phyloP scores from a whole-genome alignment of 352 stramenopile species.

The Plasmopara viticola region DNA sequence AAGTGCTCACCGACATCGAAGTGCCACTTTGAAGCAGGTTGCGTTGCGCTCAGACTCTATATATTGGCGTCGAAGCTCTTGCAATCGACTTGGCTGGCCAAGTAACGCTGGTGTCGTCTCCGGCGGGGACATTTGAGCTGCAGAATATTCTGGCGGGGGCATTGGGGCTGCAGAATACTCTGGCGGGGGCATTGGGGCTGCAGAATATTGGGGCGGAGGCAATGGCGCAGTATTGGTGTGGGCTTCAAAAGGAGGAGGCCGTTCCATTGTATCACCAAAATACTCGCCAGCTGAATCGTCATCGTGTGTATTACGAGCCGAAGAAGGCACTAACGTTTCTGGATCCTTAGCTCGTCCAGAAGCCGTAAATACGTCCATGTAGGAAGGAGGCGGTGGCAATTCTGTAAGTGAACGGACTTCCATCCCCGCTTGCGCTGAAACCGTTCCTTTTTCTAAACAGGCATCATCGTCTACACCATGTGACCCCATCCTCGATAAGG shows the following conservation, averaged over 20 bases:
- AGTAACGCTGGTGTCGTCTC: slow-evolving; percentile 15
- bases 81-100: slow-evolving; percentile 29
- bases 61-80: slow-evolving; percentile 62
- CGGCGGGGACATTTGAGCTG: slow-evolving; percentile 8
- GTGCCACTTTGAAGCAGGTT: slow-evolving; percentile 33
- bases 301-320: slow-evolving; percentile 18
- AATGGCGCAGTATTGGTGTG: slow-evolving; percentile 12
- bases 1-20: slow-evolving; percentile 45
- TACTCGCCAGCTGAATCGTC: slow-evolving; percentile 15
- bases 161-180: no score
- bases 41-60: slow-evolving; percentile 57
- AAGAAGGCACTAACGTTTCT: slow-evolving; percentile 8
- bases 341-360: slow-evolving; percentile 31
- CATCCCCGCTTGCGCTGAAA: slow-evolving; percentile 19
- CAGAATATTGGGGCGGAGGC: slow-evolving; percentile 12
- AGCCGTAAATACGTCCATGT: slow-evolving; percentile 47
- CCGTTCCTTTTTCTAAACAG: slow-evolving; percentile 31
- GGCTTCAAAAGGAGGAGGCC: slow-evolving; percentile 27
- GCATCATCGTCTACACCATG: slow-evolving; percentile 6
- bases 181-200: no score
- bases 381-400: slow-evolving; percentile 40
- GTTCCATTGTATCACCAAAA: slow-evolving; percentile 17
- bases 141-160: no score
- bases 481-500: slow-evolving; percentile 13
- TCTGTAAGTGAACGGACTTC: slow-evolving; percentile 22